Evolutionary conservation across 345 rosid genomes (phyloP).

Genomic region (Triadica sebifera): DNA sequence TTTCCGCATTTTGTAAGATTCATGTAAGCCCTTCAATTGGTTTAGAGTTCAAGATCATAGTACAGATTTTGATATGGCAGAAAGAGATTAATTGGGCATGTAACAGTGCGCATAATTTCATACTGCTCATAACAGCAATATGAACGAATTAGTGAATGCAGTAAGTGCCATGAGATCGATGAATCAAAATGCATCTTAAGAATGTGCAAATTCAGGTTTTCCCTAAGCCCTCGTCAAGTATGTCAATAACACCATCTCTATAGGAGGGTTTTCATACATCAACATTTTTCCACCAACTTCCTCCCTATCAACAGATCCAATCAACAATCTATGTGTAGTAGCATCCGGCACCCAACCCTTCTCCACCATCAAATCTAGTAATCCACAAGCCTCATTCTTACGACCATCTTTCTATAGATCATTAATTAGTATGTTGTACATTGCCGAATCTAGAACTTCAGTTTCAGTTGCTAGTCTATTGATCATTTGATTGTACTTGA

Average conservation of each 20-base stretch:
- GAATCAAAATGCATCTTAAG: neutral
- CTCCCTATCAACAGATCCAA: slow-evolving; percentile 31
- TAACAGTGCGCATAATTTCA: neutral
- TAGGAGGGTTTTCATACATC: slow-evolving; percentile 9
- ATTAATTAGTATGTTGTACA: slow-evolving; percentile 35
- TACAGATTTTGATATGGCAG: neutral
- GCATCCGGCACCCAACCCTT: slow-evolving; percentile 55
- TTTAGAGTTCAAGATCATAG: neutral
- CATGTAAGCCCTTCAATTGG: too few species aligned
- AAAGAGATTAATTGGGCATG: neutral
- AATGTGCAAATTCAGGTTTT: neutral
- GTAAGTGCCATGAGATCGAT: neutral
- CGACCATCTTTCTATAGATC: slow-evolving; percentile 51
- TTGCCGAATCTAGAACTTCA: slow-evolving; percentile 30
- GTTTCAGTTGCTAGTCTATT: slow-evolving; percentile 21
- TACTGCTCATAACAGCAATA: slow-evolving; percentile 1
- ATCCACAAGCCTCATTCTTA: slow-evolving; percentile 27
- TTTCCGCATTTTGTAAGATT: too few species aligned
- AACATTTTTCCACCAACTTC: slow-evolving; percentile 17
- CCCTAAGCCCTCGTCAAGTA: slow-evolving; percentile 44
- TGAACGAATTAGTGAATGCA: neutral
- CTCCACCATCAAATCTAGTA: slow-evolving; percentile 52
- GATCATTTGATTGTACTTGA: slow-evolving; percentile 29
- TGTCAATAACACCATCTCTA: slow-evolving; percentile 38
- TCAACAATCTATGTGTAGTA: slow-evolving; percentile 42